Base-by-base conservation (phyloP, 495 filamentous ascomycete species). In the Neurospora sp. region DNA sequence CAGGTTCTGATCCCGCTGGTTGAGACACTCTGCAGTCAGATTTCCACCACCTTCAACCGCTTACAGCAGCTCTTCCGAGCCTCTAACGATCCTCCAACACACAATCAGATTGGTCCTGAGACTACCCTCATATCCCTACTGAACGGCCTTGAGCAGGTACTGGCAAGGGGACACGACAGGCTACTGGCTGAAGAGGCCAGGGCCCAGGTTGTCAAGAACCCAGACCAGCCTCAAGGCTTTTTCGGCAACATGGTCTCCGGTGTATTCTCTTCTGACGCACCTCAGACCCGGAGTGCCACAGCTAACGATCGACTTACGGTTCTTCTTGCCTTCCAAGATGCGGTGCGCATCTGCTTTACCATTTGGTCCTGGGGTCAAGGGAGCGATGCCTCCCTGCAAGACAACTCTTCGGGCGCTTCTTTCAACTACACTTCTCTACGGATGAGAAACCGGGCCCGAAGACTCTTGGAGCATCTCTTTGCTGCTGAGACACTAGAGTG, bases 161-260 rank as follows among this genome's bases (percentile, higher is more conserved):
- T 99, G 73, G 94, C 94, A 39, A 88, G 88, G 78, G 93, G 92
- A 37, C 96, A 99, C 83, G 93, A 97, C 75, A 91, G 90, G 66
- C 86, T 98, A 9, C 82, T 94, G 38, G 83, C 86, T 46, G 93
- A 96, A 75, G 93, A 97, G 81, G 85, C 89, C 54, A 92, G 90
- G 74, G 83, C 82, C 42, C 86, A 90, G 71, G 82, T 86, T 42
- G 82, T 88, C 44, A 97, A 95, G 82, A 92, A 88, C 72, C 93
- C 93, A 44, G 93, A 97, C 76, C 92, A 94, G 78, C 86, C 90
- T 16, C 93, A 96, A 78, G 92, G 95, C 62, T 97, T 98, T 81
- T 97, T 99, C 78, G 94, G 95, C 20, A 97, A 94, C 76, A 97
- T 98, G 93, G 94, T 97, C 2, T 96, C 94, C 2, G 94, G 94